Conservation (phyloP, 2,329 filamentous ascomycete species). For the Penicillium sp. region DNA sequence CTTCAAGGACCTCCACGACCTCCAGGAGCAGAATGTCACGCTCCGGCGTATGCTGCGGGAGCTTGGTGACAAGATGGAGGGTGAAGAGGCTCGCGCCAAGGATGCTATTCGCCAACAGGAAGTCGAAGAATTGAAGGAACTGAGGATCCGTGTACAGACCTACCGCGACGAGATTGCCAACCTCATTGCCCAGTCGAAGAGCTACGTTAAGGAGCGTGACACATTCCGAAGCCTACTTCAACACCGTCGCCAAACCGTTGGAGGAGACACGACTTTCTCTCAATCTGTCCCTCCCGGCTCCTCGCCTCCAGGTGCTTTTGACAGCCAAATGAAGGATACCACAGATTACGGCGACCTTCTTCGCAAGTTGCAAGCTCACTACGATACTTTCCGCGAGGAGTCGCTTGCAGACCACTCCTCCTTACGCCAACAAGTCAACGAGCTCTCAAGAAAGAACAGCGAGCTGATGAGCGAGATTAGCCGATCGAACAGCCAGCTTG, state of each 20-base stretch:
- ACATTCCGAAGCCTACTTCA: conserved; percentile 96
- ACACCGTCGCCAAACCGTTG: conserved; percentile 69
- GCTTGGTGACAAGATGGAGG: conserved; percentile 87
- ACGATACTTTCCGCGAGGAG: conserved; percentile 88
- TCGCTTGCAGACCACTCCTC: conserved; percentile 80
- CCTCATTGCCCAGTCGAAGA: conserved; percentile 83
- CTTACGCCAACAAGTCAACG: conserved; percentile 83
- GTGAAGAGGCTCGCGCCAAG: conserved; percentile 76
- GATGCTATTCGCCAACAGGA: conserved; percentile 61
- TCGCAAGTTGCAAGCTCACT: conserved; percentile 86
- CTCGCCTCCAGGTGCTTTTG: conserved; percentile 53
- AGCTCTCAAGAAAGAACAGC: conserved; percentile 80
- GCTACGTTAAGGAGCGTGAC: conserved; percentile 92
- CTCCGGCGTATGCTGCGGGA: conserved; percentile 82
- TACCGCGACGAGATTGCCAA: conserved; percentile 85
- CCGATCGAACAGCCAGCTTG: conserved; percentile 78
- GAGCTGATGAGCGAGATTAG: conserved; percentile 82
- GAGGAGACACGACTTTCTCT: conserved; percentile 69
- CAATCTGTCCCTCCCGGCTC: conserved; percentile 68
- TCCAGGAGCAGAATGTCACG: conserved; percentile 87
- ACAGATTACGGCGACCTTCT: conserved; percentile 78
- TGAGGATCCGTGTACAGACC: conserved; percentile 75
- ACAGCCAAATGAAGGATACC: conserved; percentile 57
- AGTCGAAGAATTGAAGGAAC: conserved; percentile 72
- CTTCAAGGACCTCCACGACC: conserved; percentile 82